Base-by-base conservation (phyloP, 2,329 filamentous ascomycete species). In the Fusarium buxicola region DNA sequence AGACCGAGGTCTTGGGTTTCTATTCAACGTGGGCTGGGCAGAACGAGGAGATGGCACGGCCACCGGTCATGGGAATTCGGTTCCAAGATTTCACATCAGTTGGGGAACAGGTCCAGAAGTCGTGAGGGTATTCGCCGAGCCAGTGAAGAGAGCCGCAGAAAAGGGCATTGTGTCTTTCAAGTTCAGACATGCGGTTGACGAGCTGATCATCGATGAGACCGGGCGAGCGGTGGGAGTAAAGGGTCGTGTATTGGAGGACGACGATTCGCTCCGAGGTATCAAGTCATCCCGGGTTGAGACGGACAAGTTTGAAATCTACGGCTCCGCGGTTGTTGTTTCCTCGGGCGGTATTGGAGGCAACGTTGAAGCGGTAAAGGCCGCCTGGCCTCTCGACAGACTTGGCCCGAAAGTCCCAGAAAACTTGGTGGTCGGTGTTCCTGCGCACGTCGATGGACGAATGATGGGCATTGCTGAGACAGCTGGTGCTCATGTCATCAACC, bases 381-480 rank as follows among this genome's bases (percentile, higher is more conserved):
- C 77, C 2, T 89, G 86, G 86, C 86, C 86, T 0, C 56, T 82
- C 1, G 82, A 86, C 38, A 78, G 85, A 1, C 75, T 89, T 2
- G 86, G 86, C 0, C 82, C 84, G 35, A 81, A 80, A 32, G 78
- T 86, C 0, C 86, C 86, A 0, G 72, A 83, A 58, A 77, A 77
- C 59, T 86, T 88, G 60, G 84, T 88, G 36, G 71, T 86, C 12
- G 86, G 86, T 8, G 86, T 89, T 3, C 86, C 86, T 0, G 84
- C 84, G 0, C 85, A 88, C 62, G 86, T 89, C n/a, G 86, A 89
- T 62, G 86, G 86, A 3, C 81, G 85, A 48, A 87, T 88, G 84
- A 81, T 89, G 39, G 81, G 75, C 31, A 87, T 88, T 46, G 73
- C 84, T 3, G 80, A 86, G 69, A 49, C 68, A 1, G 79, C 77